Conservation (phyloP, 2,329 filamentous ascomycete genomes). For the Diaporthe sp. region DNA sequence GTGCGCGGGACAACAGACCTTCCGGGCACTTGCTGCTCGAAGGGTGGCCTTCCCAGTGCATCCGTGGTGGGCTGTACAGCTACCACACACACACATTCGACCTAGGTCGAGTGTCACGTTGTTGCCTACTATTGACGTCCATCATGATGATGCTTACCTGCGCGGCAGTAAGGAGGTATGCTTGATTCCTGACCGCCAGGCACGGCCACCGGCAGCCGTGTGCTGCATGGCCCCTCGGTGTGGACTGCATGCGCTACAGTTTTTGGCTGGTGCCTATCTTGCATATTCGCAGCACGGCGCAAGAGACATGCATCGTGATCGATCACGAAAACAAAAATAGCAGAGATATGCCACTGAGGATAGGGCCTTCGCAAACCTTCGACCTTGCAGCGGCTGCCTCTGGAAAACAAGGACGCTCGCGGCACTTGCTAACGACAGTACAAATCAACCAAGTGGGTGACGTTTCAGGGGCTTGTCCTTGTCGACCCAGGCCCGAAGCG, state of each 20-base stretch:
- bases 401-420: slow-evolving; percentile 1
- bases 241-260: not conserved
- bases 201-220: slow-evolving; percentile 22
- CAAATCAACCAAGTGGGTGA: not conserved
- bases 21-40: slow-evolving; percentile 12
- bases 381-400: slow-evolving; percentile 3
- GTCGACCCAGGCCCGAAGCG: slow-evolving; percentile 19
- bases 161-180: not conserved
- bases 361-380: slow-evolving; percentile 1
- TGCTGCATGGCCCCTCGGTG: not conserved
- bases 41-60: slow-evolving; percentile 24
- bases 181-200: slow-evolving; percentile 31
- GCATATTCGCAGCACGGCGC: slow-evolving; percentile 25
- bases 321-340: slow-evolving; percentile 34
- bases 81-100: not conserved
- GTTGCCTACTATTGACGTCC: slow-evolving; percentile 12
- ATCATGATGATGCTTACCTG: slow-evolving; percentile 26
- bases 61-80: slow-evolving; percentile 20
- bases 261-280: slow-evolving; percentile 25
- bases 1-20: slow-evolving; percentile 20
- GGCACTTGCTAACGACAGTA: not conserved
- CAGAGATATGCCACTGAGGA: not conserved
- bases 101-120: slow-evolving; percentile 1
- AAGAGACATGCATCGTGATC: slow-evolving; percentile 26
- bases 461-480: slow-evolving; percentile 38